Evolutionary conservation across 352 stramenopile genomes (phyloP), one percentile per base, ranked within the genome.

Genomic region (Pythium phragmiticola): DNA sequence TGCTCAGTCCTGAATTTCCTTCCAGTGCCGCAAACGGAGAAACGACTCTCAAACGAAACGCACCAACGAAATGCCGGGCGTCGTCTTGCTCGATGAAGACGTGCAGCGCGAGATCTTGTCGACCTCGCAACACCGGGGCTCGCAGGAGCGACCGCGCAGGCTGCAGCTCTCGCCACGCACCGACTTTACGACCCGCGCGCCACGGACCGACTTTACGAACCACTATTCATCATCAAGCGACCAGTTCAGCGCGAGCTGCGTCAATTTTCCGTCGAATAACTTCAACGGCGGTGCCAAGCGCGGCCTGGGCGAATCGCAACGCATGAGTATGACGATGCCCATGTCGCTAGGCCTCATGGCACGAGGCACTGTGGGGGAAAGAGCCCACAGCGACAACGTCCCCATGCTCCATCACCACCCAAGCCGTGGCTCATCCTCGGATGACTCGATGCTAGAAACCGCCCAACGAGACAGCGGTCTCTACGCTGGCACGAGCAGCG

Each of bases 171-270:
- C 13, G 39, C 39, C 39, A n/a, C 13, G 39, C 13, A 46, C 39
- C 39, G 39, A 46, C 17, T 46, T 46, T 28, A 23, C 45, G 13
- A 13, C 13, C 45, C 45, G 45, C 71, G 4, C 74, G 68, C 72
- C 77, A 12, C 70, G 71, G 23, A 86, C 75, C 36, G 72, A 77
- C 54, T 83, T 83, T 63, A 79, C 62, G 37, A 72, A 68, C 26
- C 26, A 30, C 0, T 5, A 3, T 30, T 30, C 26, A 5, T 30
- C 26, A 5, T 5, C 26, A 30, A 30, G 26, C 4, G 26, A 30
- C 26, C 26, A 30, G 26, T 30, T 30, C 26, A 30, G 26, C 4
- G 3, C 4, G 26, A 30, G 3, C 26, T 0, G 26, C 26, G 26
- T 30, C 3, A 30, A 30, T 1, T 30, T 5, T 30, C 26, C 26